Base-by-base conservation (phyloP, 2,329 filamentous ascomycete genomes). In the Aspergillus awamori region DNA sequence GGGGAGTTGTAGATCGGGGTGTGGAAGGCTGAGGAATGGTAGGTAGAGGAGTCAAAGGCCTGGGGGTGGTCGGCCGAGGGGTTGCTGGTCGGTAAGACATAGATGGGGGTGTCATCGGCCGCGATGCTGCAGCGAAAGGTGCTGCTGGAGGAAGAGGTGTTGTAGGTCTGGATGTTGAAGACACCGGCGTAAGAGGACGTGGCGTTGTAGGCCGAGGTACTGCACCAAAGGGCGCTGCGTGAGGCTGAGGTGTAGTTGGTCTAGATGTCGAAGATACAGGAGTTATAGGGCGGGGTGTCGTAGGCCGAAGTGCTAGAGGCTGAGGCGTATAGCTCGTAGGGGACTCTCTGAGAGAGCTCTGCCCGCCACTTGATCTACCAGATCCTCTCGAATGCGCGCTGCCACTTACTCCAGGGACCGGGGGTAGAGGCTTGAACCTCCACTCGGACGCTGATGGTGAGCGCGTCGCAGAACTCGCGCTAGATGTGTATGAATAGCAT, bases 361-460 rank as follows among this genome's bases (percentile, higher is more conserved):
- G 47, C n/a, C 47, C 47, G 26, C 47, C 47, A 51, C 47, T 51
- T 8, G 47, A 30, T 30, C 47, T 51, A 28, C 47, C 47, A 4
- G 15, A 49, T 8, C 13, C 22, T 17, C 45, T 26, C 6, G 24
- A 49, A 4, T n/a, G 17, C 11, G 41, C 39, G n/a, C 20, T 36
- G 26, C 45, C 53, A 33, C 43, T n/a, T 22, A 45, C 22, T 17
- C 43, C 24, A 17, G 53, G 53, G 22, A 56, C 53, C 2, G 53
- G 53, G 24, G 53, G 53, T 17, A 56, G 39, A 15, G 53, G 53
- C 39, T 56, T 56, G 17, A 45, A 41, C 52, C 39, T 53, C 52
- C 33, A 53, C 26, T 53, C 52, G 22, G 20, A 39, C 22, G 52
- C n/a, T 5, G 52, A 41, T 38, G 52, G 20, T 4, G 52, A 45